Base-by-base conservation (phyloP, 768 basidiomycete species). In the Gautieria morchelliformis region DNA sequence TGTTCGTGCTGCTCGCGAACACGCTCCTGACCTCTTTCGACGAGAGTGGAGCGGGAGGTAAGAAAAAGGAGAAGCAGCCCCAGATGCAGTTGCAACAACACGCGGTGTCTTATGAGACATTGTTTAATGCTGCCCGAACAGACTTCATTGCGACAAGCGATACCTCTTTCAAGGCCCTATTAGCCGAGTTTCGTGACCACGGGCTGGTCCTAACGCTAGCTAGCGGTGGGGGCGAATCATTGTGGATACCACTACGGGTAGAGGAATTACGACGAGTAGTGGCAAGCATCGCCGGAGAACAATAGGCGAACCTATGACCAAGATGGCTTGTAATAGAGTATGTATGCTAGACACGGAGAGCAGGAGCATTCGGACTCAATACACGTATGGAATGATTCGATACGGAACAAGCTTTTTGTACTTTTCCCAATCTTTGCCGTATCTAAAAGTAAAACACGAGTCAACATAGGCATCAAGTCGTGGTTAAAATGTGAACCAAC, bases 151-250 rank as follows among this genome's bases (percentile, higher is more conserved):
- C 94, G 10, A 85, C 88, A 41, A 93, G 84, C 68, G 93, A 94
- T 63, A 87, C 85, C 4, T 82, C 92, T 39, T 74, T 95, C 64
- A 78, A 87, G 44, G 80, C 90, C 9, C 74, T 95, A 35, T 72
- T 98, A 52, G 84, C 84, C 12, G 96, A 98, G 70, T 98, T 94
- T 69, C 79, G 81, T 63, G 96, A 98, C 68, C 96, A 99, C 62
- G 83, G 82, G 2, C 67, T 97, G 66, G 82, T 97, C n/a, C 74
- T 90, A 41, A 48, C 56, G 15, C 19, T 19, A 8, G 56, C 37
- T 10, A 50, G 46, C 20, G 47, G 56, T 20, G 56, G 46, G n/a
- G 42, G 46, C 32, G 56, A 57, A 35, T 32, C 35, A 19, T 49
- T 57, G 37, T 48, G 45, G 47, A 57, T 57, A 19, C 56, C 56